Conservation (phyloP, 305 asterid genomes). For the Fraxinus floribunda region DNA sequence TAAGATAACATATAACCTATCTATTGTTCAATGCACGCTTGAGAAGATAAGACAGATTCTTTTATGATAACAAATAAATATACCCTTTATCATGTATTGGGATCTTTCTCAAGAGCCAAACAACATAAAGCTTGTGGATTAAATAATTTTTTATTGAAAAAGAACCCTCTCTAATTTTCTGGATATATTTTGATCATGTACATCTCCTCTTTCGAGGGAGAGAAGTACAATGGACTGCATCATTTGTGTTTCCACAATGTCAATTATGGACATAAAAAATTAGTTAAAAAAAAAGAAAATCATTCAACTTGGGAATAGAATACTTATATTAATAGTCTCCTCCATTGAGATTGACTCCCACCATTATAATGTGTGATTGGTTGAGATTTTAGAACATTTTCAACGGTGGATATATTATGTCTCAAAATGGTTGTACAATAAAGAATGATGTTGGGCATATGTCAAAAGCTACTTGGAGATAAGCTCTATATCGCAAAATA, state of each 20-base stretch:
- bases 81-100: background rate
- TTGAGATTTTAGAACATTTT: background rate
- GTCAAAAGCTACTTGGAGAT: background rate
- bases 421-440: background rate
- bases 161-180: too few species aligned
- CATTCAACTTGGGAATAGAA: background rate
- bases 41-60: background rate
- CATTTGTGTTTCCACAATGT: background rate
- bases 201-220: background rate
- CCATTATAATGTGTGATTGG: background rate
- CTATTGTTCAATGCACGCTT: background rate
- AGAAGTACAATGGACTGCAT: background rate
- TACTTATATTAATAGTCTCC: background rate
- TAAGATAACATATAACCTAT: too few species aligned
- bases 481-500: background rate
- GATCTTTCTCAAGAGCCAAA: background rate
- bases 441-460: background rate
- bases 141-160: too few species aligned
- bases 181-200: background rate
- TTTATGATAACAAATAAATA: background rate
- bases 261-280: background rate
- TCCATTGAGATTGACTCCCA: background rate
- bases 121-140: background rate
- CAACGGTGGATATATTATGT: background rate
- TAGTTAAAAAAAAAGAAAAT: background rate